A percentile compares a stretch with the other conserved stretches of the same genome.
phyloP scores from a whole-genome alignment of 2,329 filamentous ascomycete genomes.

The Lojkania enalia region DNA sequence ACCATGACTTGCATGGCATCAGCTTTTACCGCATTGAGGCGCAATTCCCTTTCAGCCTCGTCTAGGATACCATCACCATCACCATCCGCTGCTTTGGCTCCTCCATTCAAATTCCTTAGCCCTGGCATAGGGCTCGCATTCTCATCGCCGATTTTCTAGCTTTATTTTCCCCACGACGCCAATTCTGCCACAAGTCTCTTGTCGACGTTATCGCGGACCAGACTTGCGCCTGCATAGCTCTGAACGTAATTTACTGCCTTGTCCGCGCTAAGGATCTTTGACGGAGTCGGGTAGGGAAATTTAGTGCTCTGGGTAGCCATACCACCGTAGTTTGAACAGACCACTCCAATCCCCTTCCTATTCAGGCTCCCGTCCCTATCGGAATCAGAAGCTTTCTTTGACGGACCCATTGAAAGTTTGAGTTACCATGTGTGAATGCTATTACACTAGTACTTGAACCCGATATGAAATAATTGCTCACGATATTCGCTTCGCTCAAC shows the following conservation, averaged over 20 bases:
- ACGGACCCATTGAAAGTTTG: slow-evolving; percentile 59
- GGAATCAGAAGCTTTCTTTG: slow-evolving; percentile 56
- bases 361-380: slow-evolving; percentile 56
- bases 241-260: slow-evolving; percentile 50
- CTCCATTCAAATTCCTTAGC: slow-evolving; percentile 45
- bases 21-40: slow-evolving; percentile 39
- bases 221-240: slow-evolving; percentile 48
- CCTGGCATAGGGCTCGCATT: slow-evolving; percentile 47
- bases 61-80: slow-evolving; percentile 58
- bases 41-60: slow-evolving; percentile 51
- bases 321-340: slow-evolving; percentile 52
- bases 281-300: slow-evolving; percentile 51
- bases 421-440: slow-evolving; percentile 60
- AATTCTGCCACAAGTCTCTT: slow-evolving; percentile 49
- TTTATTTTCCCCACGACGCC: slow-evolving; percentile 50
- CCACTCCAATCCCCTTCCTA: slow-evolving; percentile 50
- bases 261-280: slow-evolving; percentile 44
- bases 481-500: slow-evolving; percentile 55
- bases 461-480: slow-evolving; percentile 62
- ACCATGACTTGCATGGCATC: slow-evolving; percentile 49
- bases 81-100: slow-evolving; percentile 47
- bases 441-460: slow-evolving; percentile 56
- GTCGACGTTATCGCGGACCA: slow-evolving; percentile 52
- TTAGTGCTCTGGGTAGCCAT: slow-evolving; percentile 49
- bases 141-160: slow-evolving; percentile 54